phyloP scores from a whole-genome alignment of 192 early-diverging fungal species.

The Coemansia sp. region DNA sequence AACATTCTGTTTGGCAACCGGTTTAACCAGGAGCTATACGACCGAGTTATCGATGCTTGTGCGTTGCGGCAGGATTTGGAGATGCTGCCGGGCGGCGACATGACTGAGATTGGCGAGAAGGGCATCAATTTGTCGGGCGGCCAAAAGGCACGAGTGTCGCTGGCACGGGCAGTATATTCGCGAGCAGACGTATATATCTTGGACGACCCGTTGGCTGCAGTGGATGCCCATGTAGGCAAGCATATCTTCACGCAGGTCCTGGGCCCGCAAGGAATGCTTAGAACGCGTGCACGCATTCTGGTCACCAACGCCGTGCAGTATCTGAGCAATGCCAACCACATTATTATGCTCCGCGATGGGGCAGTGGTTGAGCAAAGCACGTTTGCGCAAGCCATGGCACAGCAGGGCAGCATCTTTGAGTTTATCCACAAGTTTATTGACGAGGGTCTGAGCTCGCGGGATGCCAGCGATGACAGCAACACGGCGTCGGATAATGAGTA shows the following conservation, averaged over 20 bases:
- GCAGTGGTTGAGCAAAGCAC: conserved; percentile 50
- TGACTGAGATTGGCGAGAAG: conserved; percentile 64
- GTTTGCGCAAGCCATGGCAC: conserved; percentile 53
- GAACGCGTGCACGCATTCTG: conserved; percentile 54
- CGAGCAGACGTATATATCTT: conserved; percentile 65
- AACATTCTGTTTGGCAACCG: conserved; percentile 67
- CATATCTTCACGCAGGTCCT: conserved; percentile 58
- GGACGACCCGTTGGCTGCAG: conserved; percentile 73
- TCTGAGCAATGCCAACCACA: conserved; percentile 46
- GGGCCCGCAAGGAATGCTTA: conserved; percentile 52
- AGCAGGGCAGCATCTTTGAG: conserved; percentile 42
- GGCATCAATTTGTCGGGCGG: conserved; percentile 64
- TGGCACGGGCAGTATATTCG: conserved; percentile 67
- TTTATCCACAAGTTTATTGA: conserved; percentile 50
- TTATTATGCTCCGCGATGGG: conserved; percentile 56
- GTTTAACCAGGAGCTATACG: conserved; percentile 56
- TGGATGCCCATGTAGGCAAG: conserved; percentile 64
- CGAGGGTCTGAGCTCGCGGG: conserved; percentile 13
- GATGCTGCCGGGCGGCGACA: conserved; percentile 58
- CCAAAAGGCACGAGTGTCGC: conserved; percentile 63
- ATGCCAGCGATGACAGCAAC: conserved; percentile 16
- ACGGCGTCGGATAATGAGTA: conserved; percentile 30
- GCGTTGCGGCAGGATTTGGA: conserved; percentile 57
- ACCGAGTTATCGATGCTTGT: conserved; percentile 58
- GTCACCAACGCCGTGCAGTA: conserved; percentile 61